Base-by-base conservation (phyloP, 495 filamentous ascomycete genomes). In the Neurospora sp. region DNA sequence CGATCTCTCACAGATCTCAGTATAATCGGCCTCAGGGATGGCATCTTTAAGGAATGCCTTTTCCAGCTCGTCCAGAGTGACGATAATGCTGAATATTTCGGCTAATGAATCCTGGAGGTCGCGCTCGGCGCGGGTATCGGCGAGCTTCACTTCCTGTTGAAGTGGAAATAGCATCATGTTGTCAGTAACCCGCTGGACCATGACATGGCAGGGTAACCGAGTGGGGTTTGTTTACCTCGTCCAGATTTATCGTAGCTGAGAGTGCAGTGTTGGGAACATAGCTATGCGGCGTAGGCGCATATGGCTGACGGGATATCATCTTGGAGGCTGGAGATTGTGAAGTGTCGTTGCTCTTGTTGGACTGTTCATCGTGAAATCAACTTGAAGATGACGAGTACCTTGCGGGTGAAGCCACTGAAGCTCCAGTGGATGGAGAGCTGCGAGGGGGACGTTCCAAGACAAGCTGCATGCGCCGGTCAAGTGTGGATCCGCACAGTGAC, bases 21-120 rank as follows among this genome's bases (percentile, higher is more conserved):
- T 97, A 82, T 99, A 99, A 78, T 97, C 94, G 72, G 86, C 85
- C 80, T 98, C 94, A 8, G 91, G 88, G 59, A 99, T 93, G 20
- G 93, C 94, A 85, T 99, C 96, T 82, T 96, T 95, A 66, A 98
- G 90, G 84, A 95, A 98, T 16, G 96, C 96, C 80, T 96, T 97
- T 78, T 99, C 96, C 8, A 99, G 86, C 71, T 94, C 94, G 78
- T 99, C 96, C 27, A 99, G 84, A 0, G 96, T 98, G 73, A 97
- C 88, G 31, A 98, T 95, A 73, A 99, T 97, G 83, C 94, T 96
- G 83, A 98, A 98, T 70, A 99, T 91, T 79, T 99, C 96, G 70
- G 95, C 96, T 12, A 99, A 88, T 2, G 96, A 98, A 79, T 98
- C 96, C 83, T 97, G 92, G 5, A 98, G 89, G 79, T 98, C 95